Base-by-base conservation (phyloP, 176 grass and related monocot genomes). In the Triticum turgidum region DNA sequence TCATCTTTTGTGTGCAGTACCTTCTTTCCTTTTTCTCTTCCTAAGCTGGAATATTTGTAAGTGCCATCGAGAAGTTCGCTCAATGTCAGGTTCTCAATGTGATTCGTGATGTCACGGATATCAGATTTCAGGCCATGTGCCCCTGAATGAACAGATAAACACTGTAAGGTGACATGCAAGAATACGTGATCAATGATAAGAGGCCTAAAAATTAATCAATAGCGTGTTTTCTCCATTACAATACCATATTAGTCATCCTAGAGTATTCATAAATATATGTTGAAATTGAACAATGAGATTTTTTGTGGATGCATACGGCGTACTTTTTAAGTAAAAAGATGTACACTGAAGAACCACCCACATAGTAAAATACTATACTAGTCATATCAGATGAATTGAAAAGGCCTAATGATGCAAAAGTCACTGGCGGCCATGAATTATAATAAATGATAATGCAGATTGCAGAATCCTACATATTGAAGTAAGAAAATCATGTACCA, bases 1-100 rank as follows among this genome's bases (percentile, higher is more conserved):
- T 92, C 90, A 77, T 96, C 94, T 88, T 92, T 92, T 2, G 70
- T 85, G 47, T 14, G 86, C 78, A 90, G 72, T 27, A 77, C 86
- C 82, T 87, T 96, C 85, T 92, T 94, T 81, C 87, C 94, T 81
- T 94, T 99, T 49, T 96, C 94, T 83, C 86, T 89, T 82, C 90
- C 90, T 78, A 89, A 61, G 80, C 82, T 78, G 69, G 82, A 88
- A 94, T 96, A 96, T 83, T 88, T 96, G 71, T 94, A 88, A 64
- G 86, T 96, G 47, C 86, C 90, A 75, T 91, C 78, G 3, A 99
- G 92, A 91, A 99, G 97, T 62, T 96, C 94, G 1, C 79, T 84
- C 80, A 99, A 82, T 13, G 90, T 82, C 30, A 89, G 84, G 34
- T 96, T 93, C 81, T 94, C 86, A 59, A 94, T 87, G 88, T 92